phyloP scores from a whole-genome alignment of 2,329 filamentous ascomycete species.

The Canariomyces notabilis region DNA sequence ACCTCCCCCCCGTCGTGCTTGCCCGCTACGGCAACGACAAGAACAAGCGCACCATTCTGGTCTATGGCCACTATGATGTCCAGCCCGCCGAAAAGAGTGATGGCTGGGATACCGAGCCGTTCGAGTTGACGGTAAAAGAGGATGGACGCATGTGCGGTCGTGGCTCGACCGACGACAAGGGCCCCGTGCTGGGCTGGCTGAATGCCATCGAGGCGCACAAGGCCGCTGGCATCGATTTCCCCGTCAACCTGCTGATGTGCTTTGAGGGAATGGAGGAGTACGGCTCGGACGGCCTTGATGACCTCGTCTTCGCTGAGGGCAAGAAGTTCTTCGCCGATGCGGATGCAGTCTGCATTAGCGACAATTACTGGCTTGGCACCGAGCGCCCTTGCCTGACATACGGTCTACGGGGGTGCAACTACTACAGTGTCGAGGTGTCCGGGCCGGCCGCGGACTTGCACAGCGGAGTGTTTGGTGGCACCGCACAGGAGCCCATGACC shows the following conservation, averaged over 20 bases:
- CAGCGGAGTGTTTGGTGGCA: conserved; percentile 94
- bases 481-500: conserved; percentile 97
- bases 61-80: conserved; percentile 98
- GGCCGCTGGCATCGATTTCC: conserved; percentile 88
- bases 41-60: conserved; percentile 89
- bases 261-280: conserved; percentile 99
- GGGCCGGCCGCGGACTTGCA: conserved; percentile 92
- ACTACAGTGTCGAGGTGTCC: conserved; percentile 88
- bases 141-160: conserved; percentile 95
- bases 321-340: conserved; percentile 93
- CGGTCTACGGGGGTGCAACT: conserved; percentile 94
- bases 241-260: conserved; percentile 97
- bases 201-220: conserved; percentile 98
- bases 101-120: conserved; percentile 94
- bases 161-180: conserved; percentile 96
- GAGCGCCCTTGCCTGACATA: conserved; percentile 98
- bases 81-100: conserved; percentile 91
- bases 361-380: conserved; percentile 99
- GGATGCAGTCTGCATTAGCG: conserved; percentile 95
- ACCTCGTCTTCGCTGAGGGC: conserved; percentile 85
- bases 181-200: conserved; percentile 92
- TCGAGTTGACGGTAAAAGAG: conserved; percentile 78
- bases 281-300: conserved; percentile 91
- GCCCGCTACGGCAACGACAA: conserved; percentile 88
- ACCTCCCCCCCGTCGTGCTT: conserved; percentile 88